Conservation (phyloP, 768 basidiomycete genomes). For the Tylopilus plumbeoviolaceoides region DNA sequence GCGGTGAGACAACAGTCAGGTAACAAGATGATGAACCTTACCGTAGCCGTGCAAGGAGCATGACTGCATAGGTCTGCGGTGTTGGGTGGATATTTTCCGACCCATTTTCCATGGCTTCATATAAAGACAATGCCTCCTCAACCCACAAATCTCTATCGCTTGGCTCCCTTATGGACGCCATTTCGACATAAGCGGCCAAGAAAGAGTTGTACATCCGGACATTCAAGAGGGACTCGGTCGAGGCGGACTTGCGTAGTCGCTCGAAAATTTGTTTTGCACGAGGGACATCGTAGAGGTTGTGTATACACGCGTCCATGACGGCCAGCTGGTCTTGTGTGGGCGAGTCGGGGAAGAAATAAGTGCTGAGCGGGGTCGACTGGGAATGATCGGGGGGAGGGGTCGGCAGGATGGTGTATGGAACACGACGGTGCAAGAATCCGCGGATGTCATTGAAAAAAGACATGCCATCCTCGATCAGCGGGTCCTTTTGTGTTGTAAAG, state of each 20-base stretch:
- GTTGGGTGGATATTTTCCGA: constrained; percentile 48
- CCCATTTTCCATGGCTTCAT: constrained; percentile 49
- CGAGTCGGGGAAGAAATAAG: constrained; percentile 61
- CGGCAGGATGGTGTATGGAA: constrained; percentile 57
- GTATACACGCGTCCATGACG: constrained; percentile 80
- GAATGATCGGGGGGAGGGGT: constrained; percentile 57
- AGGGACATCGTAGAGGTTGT: constrained; percentile 68
- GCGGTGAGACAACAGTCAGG: constrained; percentile 10
- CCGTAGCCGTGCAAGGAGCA: constrained; percentile 59
- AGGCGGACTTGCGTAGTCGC: constrained; percentile 43
- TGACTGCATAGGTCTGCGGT: constrained; percentile 60
- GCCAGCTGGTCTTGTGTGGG: constrained; percentile 64
- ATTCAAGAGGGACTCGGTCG: constrained; percentile 46
- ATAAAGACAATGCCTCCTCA: constrained; percentile 58
- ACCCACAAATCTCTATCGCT: constrained; percentile 52
- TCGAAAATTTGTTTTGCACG: constrained; percentile 76
- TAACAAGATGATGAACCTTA: constrained; percentile 24
- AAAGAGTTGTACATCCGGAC: constrained; percentile 58
- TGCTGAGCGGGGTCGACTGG: constrained; percentile 34
- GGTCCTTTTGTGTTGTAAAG: constrained; percentile 27
- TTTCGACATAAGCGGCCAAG: constrained; percentile 57
- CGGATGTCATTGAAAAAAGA: constrained; percentile 38
- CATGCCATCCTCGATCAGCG: constrained; percentile 14
- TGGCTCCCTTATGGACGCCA: constrained; percentile 48
- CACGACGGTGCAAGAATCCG: constrained; percentile 45